Conservation (phyloP, 495 filamentous ascomycete genomes). For the Immersiella caudata region DNA sequence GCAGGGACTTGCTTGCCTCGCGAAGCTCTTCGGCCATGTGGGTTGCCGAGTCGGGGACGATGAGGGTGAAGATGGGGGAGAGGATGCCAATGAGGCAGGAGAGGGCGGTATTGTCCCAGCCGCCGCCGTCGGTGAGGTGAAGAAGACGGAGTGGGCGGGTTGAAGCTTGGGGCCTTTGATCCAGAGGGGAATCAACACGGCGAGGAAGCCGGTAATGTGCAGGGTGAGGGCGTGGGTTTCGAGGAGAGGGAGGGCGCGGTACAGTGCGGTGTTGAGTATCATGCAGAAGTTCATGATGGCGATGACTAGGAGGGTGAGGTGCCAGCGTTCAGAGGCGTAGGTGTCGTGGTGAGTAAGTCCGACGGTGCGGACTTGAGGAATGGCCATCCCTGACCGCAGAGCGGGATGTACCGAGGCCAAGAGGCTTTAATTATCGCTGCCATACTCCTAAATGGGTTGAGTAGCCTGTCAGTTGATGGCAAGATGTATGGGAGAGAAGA, state of each 20-base stretch:
- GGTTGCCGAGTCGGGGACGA: constrained; percentile 59
- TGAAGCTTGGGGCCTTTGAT: constrained; percentile 53
- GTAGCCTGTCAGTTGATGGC: no score
- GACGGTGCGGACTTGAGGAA: not conserved
- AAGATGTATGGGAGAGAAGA: no score
- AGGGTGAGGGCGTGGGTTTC: constrained; percentile 62
- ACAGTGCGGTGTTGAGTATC: constrained; percentile 59
- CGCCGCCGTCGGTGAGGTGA: constrained; percentile 56
- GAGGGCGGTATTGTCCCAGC: constrained; percentile 56
- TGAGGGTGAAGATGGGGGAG: constrained; percentile 31
- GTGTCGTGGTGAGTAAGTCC: constrained; percentile 4
- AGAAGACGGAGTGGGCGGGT: constrained; percentile 51
- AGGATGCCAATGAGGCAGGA: constrained; percentile 60
- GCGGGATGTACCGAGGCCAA: not conserved
- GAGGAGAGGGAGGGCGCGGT: constrained; percentile 56
- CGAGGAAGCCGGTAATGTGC: constrained; percentile 65
- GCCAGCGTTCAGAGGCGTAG: constrained; percentile 58
- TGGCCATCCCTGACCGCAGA: not conserved
- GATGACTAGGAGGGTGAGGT: constrained; percentile 62
- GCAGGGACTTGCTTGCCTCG: constrained; percentile 58
- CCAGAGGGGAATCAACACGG: constrained; percentile 61
- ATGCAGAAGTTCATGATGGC: constrained; percentile 54
- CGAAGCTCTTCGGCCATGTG: constrained; percentile 64
- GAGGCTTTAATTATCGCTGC: not conserved
- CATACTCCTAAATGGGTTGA: not conserved